Conservation (phyloP, 306 rosid genomes). For the Cucurbita moschata region DNA sequence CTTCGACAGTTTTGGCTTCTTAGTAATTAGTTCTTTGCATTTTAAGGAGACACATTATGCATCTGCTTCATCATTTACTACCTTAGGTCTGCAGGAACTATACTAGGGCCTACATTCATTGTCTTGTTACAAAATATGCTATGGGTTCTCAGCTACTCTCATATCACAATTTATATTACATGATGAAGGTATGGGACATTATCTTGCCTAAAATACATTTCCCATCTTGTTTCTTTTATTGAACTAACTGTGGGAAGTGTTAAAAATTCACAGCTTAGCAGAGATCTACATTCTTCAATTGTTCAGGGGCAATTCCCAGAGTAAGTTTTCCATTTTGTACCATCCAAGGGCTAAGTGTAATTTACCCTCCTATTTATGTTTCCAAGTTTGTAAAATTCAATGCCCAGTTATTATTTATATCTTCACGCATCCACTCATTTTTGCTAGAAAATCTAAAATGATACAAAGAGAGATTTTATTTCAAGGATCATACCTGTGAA, state of each 20-base stretch:
- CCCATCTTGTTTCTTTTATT: neutral
- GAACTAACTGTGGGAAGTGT: neutral
- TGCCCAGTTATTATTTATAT: too few species aligned
- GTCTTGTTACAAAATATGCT: conserved; percentile 89
- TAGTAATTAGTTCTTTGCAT: neutral
- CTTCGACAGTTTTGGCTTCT: conserved; percentile 6
- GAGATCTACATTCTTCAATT: conserved; percentile 73
- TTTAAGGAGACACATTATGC: neutral
- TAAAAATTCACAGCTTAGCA: conserved; percentile 56
- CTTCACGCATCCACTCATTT: too few species aligned
- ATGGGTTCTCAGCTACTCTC: conserved; percentile 99
- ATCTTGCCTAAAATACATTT: neutral
- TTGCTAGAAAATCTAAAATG: too few species aligned
- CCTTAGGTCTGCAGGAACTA: conserved; percentile 82
- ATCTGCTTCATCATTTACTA: conserved; percentile 15
- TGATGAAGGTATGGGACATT: conserved; percentile 56
- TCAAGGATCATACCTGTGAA: too few species aligned
- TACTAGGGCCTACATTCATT: conserved; percentile 84
- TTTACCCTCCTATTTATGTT: neutral
- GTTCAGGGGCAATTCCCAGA: conserved; percentile 62
- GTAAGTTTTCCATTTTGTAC: conserved; percentile 36
- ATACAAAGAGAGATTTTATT: too few species aligned
- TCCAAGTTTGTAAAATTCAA: too few species aligned
- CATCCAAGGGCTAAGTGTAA: neutral
- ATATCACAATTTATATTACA: conserved; percentile 77